A percentile compares a stretch with the other conserved stretches of the same genome.
phyloP scores from a whole-genome alignment of 192 early-diverging fungal species.

The Coemansia sp. region DNA sequence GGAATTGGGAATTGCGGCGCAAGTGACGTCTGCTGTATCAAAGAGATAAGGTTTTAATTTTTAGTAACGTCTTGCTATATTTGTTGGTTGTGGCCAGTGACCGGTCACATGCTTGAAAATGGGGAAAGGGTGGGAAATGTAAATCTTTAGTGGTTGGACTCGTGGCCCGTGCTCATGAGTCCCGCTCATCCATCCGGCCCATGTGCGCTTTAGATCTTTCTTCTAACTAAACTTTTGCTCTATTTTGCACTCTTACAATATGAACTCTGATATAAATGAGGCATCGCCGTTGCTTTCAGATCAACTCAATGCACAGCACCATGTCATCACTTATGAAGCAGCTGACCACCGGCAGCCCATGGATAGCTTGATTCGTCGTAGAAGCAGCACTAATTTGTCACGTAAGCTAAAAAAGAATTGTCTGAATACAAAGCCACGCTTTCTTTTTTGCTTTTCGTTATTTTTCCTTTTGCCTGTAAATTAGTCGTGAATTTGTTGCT shows the following conservation, averaged over 20 bases:
- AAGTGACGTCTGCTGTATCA: no score
- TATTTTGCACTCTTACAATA: neutral
- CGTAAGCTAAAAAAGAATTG: neutral
- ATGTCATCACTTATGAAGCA: neutral
- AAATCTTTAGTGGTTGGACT: neutral
- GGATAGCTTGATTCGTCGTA: constrained; percentile 1
- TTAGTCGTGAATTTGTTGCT: neutral
- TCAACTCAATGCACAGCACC: neutral
- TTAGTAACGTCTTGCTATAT: no score
- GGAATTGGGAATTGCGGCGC: no score
- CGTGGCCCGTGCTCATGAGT: no score
- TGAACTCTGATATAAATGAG: neutral
- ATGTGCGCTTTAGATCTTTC: neutral
- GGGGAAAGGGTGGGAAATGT: neutral
- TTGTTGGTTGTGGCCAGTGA: no score
- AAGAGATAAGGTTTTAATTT: no score
- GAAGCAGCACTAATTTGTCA: constrained; percentile 1
- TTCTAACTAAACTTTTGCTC: neutral
- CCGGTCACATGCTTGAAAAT: no score
- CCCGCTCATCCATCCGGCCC: no score
- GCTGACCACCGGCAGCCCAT: constrained; percentile 4
- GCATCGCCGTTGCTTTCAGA: neutral
- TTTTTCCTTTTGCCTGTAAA: neutral
- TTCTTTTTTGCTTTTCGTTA: neutral
- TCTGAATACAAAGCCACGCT: neutral